Percentiles rank a stretch among this genome's conserved stretches.
phyloP scores from a whole-genome alignment of 2,329 filamentous ascomycete species.

The Aureobasidium sp. region DNA sequence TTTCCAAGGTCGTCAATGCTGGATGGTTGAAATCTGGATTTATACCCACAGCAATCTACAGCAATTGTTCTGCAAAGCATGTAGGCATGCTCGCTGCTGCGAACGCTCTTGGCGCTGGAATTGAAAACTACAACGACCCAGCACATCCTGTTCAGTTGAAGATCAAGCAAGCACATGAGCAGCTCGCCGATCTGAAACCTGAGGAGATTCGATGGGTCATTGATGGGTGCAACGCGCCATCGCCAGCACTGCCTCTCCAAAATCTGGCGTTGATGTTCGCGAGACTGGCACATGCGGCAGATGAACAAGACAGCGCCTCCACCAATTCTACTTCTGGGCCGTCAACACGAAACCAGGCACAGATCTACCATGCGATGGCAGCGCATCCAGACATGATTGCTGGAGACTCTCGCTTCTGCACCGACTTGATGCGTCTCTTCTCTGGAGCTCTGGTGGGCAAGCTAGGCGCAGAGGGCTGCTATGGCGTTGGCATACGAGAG shows the following conservation, averaged over 20 bases:
- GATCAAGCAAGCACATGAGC: constrained; percentile 28
- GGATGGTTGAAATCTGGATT: background rate
- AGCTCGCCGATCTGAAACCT: constrained; percentile 18
- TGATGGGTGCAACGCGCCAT: constrained; percentile 41
- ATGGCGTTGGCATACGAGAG: constrained; percentile 35
- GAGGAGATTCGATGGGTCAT: constrained; percentile 33
- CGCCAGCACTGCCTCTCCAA: constrained; percentile 34
- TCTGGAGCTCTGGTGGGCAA: constrained; percentile 36
- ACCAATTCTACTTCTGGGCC: background rate
- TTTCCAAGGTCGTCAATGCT: background rate
- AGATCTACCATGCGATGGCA: constrained; percentile 36
- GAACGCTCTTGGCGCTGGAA: background rate
- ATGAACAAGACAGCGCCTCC: constrained; percentile 6
- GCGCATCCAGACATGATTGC: constrained; percentile 36
- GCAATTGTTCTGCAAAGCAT: background rate
- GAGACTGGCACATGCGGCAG: constrained; percentile 28
- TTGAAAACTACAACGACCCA: background rate
- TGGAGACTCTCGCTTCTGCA: constrained; percentile 40
- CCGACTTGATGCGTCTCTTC: constrained; percentile 34
- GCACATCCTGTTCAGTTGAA: constrained; percentile 22
- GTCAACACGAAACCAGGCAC: constrained; percentile 21
- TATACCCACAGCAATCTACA: background rate
- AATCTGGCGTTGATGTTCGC: constrained; percentile 30
- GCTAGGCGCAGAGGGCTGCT: constrained; percentile 42
- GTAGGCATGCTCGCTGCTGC: background rate